Conservation (phyloP, 257 asterid species). For the Ajuga chamaepitys region DNA sequence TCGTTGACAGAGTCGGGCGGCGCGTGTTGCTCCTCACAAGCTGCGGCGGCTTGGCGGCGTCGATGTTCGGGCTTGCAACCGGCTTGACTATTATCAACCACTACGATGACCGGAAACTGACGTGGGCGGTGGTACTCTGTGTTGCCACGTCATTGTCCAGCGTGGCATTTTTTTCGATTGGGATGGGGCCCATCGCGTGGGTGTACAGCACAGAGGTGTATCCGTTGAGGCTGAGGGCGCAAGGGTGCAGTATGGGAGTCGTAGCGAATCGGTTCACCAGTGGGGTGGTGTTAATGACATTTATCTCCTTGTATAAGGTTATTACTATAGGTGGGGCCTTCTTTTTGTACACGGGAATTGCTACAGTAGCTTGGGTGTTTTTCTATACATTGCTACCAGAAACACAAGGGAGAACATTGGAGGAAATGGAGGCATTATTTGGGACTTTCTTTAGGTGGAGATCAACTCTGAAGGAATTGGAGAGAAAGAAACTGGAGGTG, state of each 20-base stretch:
- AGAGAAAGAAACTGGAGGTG: neutral
- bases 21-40: conserved; percentile 25
- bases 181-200: conserved; percentile 38
- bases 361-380: conserved; percentile 10
- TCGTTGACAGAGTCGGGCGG: conserved; percentile 20
- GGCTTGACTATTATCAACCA: conserved; percentile 11
- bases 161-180: conserved; percentile 29
- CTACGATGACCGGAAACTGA: neutral
- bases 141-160: conserved; percentile 3
- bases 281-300: conserved; percentile 25
- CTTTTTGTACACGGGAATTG: conserved; percentile 17
- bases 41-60: conserved; percentile 13
- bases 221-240: conserved; percentile 27
- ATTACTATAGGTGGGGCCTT: conserved; percentile 28
- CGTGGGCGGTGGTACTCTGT: conserved; percentile 15
- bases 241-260: conserved; percentile 28
- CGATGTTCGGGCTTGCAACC: conserved; percentile 3
- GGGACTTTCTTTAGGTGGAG: conserved; percentile 27
- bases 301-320: conserved; percentile 17
- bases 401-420: conserved; percentile 25
- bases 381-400: conserved; percentile 31
- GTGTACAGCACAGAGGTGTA: conserved; percentile 32
- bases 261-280: conserved; percentile 22
- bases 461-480: neutral
- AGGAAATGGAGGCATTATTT: conserved; percentile 28